These are phyloP conservation scores for Xerocomus amazonicus DNA, from an alignment of 1,284 basidiomycete genomes.

Conservation along the genomic window DNA sequence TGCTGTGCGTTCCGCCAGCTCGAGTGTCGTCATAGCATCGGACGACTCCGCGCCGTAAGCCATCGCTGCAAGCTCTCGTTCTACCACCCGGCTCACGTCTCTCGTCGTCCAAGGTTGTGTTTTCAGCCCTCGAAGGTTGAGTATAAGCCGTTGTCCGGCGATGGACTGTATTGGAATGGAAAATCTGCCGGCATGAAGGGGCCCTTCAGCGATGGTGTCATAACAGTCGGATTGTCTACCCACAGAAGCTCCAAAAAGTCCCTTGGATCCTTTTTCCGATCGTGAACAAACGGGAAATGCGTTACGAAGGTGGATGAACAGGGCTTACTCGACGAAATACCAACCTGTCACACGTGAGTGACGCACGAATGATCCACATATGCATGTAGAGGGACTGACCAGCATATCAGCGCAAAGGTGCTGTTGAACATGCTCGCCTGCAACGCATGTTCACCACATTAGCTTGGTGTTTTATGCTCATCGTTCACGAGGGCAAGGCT, in stretches of 20 bases:
- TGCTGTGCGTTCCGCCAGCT: background rate
- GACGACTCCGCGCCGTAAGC: background rate
- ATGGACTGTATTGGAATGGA: conserved; percentile 7
- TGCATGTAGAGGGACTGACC: background rate
- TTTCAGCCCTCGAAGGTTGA: conserved; percentile 10
- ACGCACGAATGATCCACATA: background rate
- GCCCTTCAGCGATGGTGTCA: background rate
- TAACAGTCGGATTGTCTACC: background rate
- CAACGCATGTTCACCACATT: background rate
- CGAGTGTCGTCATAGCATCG: background rate
- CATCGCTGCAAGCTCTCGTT: conserved; percentile 8
- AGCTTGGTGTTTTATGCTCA: background rate
- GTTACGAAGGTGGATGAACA: background rate
- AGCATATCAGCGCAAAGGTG: conserved; percentile 6
- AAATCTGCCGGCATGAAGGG: background rate
- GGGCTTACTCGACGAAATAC: conserved; percentile 6
- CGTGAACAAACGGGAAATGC: background rate
- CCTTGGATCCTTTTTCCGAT: conserved; percentile 4
- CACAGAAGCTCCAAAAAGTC: conserved; percentile 9
- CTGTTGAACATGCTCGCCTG: conserved; percentile 7
- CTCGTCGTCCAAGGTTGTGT: conserved; percentile 1
- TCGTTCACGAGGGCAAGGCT: background rate
- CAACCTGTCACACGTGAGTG: conserved; percentile 3
- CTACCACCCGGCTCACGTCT: conserved; percentile 9
- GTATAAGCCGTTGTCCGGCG: conserved; percentile 10